phyloP scores from a whole-genome alignment of 2,329 filamentous ascomycete species.

The Cladophialophora bantiana region DNA sequence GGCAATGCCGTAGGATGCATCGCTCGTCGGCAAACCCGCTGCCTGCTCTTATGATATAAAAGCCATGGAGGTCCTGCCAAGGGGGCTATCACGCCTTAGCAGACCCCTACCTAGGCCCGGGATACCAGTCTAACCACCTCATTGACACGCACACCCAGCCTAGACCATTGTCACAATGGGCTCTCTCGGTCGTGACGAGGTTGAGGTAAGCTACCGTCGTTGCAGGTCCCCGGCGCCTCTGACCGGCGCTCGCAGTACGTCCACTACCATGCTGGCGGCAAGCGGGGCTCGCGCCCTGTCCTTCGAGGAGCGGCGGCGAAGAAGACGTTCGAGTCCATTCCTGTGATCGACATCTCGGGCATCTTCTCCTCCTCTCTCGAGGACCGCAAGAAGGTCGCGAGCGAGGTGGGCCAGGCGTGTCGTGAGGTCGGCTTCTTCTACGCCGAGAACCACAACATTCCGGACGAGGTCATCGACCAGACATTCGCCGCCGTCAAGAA shows the following conservation, averaged over 20 bases:
- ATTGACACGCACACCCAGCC: background rate
- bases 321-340: constrained; percentile 42
- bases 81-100: background rate
- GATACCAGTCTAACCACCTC: background rate
- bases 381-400: constrained; percentile 50
- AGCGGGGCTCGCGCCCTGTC: constrained; percentile 14
- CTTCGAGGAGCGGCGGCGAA: constrained; percentile 18
- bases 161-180: constrained; percentile 8
- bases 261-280: constrained; percentile 15
- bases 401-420: constrained; percentile 51
- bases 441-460: constrained; percentile 38
- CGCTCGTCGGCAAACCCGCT: background rate
- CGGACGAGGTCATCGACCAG: constrained; percentile 30
- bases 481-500: constrained; percentile 50
- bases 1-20: background rate
- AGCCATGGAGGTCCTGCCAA: constrained; percentile 8
- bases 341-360: constrained; percentile 54
- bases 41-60: constrained; percentile 12
- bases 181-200: constrained; percentile 13
- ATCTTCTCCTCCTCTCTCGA: constrained; percentile 47
- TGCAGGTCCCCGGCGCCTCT: constrained; percentile 5
- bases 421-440: constrained; percentile 49
- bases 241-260: constrained; percentile 12
- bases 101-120: background rate
- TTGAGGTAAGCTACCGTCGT: constrained; percentile 7